phyloP scores from a whole-genome alignment of 2,329 filamentous ascomycete genomes.

The Colletotrichum truncatum region DNA sequence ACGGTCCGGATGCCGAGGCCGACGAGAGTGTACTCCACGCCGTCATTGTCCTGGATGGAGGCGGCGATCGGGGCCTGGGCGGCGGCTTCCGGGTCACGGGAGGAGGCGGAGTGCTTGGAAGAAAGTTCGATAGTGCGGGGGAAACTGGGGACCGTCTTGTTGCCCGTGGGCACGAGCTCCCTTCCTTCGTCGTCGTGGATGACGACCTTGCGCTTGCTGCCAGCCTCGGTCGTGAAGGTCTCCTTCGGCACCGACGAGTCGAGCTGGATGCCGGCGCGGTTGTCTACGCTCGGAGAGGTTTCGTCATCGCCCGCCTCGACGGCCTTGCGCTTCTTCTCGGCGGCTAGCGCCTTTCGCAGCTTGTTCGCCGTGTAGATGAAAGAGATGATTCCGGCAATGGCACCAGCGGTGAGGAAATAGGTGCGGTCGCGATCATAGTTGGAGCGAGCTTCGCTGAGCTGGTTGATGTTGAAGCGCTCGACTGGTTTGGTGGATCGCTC shows the following conservation, averaged over 20 bases:
- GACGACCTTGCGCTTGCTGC: constrained; percentile 65
- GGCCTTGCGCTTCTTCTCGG: constrained; percentile 38
- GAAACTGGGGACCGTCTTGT: constrained; percentile 81
- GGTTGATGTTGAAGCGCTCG: constrained; percentile 60
- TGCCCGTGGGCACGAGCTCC: constrained; percentile 83
- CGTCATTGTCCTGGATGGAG: constrained; percentile 50
- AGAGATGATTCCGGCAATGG: constrained; percentile 58
- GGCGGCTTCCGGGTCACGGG: constrained; percentile 17
- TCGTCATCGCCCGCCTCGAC: constrained; percentile 19
- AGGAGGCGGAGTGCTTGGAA: constrained; percentile 35
- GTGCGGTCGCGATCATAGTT: constrained; percentile 61
- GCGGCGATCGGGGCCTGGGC: constrained; percentile 45
- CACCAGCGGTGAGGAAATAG: constrained; percentile 61
- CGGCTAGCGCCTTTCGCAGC: constrained; percentile 52
- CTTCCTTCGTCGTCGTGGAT: constrained; percentile 74
- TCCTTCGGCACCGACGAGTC: constrained; percentile 56
- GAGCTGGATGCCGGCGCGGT: constrained; percentile 38
- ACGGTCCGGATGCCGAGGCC: constrained; percentile 90
- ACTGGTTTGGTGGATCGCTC: constrained; percentile 44
- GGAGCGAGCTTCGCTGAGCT: constrained; percentile 54
- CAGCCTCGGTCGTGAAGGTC: constrained; percentile 58
- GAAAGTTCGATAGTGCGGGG: constrained; percentile 76
- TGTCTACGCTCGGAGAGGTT: constrained; percentile 19
- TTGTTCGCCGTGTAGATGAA: constrained; percentile 62
- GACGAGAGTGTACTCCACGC: constrained; percentile 83